Evolutionary conservation across 1,284 basidiomycete genomes (phyloP).

Genomic region (Cryptococcus sp.): DNA sequence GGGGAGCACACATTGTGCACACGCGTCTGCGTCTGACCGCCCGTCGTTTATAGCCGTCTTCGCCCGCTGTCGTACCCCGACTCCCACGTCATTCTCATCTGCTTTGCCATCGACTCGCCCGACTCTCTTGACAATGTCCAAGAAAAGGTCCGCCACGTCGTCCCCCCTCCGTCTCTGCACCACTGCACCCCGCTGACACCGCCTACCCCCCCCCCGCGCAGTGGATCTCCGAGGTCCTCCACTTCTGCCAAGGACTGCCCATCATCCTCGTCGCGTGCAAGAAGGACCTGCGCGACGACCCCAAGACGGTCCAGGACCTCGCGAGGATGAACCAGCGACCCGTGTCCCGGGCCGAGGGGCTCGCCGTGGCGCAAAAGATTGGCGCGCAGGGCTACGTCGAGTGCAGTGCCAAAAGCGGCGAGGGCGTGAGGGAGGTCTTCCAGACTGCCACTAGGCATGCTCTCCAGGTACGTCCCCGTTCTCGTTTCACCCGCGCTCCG

Average conservation of each 20-base stretch:
- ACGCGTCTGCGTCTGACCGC: no score
- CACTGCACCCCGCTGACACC: conserved; percentile 10
- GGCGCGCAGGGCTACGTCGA: conserved; percentile 84
- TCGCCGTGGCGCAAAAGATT: conserved; percentile 84
- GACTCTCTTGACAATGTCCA: conserved; percentile 92
- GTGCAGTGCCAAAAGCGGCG: conserved; percentile 83
- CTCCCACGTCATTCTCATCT: conserved; percentile 89
- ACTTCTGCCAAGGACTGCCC: conserved; percentile 83
- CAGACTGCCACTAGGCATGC: conserved; percentile 82
- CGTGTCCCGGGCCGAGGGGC: conserved; percentile 66
- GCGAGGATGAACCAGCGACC: conserved; percentile 76
- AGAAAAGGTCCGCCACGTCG: conserved; percentile 73
- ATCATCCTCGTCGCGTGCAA: conserved; percentile 91
- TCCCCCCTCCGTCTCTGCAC: not conserved
- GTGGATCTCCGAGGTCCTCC: conserved; percentile 93
- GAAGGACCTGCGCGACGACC: conserved; percentile 78
- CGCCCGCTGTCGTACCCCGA: conserved; percentile 87
- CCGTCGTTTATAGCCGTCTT: conserved; percentile 65
- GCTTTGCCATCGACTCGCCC: conserved; percentile 87
- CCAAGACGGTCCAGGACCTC: conserved; percentile 73
- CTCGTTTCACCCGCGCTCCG: not conserved
- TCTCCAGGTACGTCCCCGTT: conserved; percentile 54
- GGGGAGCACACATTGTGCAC: not conserved
- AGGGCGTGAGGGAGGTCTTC: conserved; percentile 89
- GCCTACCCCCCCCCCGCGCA: conserved; percentile 41